Conservation (phyloP, 345 rosid genomes). For the Sapria himalayana region DNA sequence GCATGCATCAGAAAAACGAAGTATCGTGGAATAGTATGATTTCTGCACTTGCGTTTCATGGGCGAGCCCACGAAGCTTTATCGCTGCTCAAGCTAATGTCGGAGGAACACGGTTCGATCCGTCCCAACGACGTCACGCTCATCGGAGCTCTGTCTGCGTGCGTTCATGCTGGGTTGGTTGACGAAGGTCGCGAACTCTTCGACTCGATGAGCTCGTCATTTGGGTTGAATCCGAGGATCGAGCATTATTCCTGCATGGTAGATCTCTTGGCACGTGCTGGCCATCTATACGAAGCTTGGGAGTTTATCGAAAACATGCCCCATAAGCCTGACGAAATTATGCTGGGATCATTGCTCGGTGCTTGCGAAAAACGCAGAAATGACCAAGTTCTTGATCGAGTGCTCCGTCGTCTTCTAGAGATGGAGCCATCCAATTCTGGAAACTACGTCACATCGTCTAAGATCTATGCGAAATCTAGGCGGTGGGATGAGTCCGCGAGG, state of each 20-base stretch:
- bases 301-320: constrained; percentile 47
- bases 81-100: constrained; percentile 36
- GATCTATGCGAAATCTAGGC: constrained; percentile 43
- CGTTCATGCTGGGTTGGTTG: constrained; percentile 70
- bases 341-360: constrained; percentile 66
- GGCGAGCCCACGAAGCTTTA: constrained; percentile 44
- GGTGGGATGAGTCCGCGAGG: constrained; percentile 59
- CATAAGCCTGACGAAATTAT: constrained; percentile 61
- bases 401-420: constrained; percentile 29
- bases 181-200: constrained; percentile 40
- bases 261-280: constrained; percentile 80
- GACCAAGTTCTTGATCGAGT: constrained; percentile 30
- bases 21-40: constrained; percentile 90
- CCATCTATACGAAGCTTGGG: constrained; percentile 57
- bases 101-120: constrained; percentile 14
- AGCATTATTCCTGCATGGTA: constrained; percentile 79
- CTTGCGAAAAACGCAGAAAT: constrained; percentile 45
- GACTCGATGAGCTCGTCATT: constrained; percentile 33
- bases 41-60: constrained; percentile 61
- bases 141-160: constrained; percentile 70
- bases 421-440: constrained; percentile 54
- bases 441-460: constrained; percentile 67
- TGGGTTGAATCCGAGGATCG: constrained; percentile 62
- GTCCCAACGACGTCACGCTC: constrained; percentile 59
- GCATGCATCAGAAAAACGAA: constrained; percentile 48